phyloP scores from a whole-genome alignment of 2,329 filamentous ascomycete genomes.

The Ceratocystiopsis sp. region DNA sequence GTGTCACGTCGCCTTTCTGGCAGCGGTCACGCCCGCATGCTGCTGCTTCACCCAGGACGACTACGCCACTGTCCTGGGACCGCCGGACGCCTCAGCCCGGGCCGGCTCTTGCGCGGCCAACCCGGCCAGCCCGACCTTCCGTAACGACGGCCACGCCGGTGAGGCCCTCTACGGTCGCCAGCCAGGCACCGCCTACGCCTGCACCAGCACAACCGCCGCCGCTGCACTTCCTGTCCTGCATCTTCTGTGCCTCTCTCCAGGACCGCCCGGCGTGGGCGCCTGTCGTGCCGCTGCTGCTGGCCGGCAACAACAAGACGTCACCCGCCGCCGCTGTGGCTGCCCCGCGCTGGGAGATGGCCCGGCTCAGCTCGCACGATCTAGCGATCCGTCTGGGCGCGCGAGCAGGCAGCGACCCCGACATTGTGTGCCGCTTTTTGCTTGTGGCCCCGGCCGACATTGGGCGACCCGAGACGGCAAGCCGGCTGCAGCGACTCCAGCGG shows the following conservation, averaged over 20 bases:
- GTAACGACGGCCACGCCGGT: too few species aligned
- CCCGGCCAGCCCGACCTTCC: too few species aligned
- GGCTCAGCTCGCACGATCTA: slow-evolving; percentile 24
- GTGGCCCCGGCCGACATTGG: slow-evolving; percentile 22
- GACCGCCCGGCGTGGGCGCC: slow-evolving; percentile 20
- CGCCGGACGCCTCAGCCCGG: too few species aligned
- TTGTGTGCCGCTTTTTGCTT: slow-evolving; percentile 22
- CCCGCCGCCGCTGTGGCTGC: too few species aligned
- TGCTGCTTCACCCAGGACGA: too few species aligned
- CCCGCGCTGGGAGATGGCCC: slow-evolving; percentile 9
- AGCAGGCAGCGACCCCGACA: slow-evolving; percentile 2
- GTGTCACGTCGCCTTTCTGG: too few species aligned
- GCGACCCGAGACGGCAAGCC: slow-evolving; percentile 13
- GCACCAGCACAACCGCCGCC: too few species aligned
- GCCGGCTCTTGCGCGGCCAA: too few species aligned
- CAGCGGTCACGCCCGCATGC: too few species aligned
- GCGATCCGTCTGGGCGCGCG: slow-evolving; percentile 18
- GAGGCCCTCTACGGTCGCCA: too few species aligned
- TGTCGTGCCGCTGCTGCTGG: slow-evolving; percentile 14
- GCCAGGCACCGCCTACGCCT: too few species aligned
- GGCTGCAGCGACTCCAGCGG: slow-evolving; percentile 24
- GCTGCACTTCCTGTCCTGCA: neutral
- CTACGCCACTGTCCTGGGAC: too few species aligned
- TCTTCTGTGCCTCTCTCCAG: slow-evolving; percentile 23
- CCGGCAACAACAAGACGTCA: neutral